A percentile compares a stretch with the other conserved stretches of the same genome.
These are phyloP conservation scores for Malbranchea zuffiana DNA, from an alignment of 2,329 filamentous ascomycete genomes.

Conservation along the genomic window DNA sequence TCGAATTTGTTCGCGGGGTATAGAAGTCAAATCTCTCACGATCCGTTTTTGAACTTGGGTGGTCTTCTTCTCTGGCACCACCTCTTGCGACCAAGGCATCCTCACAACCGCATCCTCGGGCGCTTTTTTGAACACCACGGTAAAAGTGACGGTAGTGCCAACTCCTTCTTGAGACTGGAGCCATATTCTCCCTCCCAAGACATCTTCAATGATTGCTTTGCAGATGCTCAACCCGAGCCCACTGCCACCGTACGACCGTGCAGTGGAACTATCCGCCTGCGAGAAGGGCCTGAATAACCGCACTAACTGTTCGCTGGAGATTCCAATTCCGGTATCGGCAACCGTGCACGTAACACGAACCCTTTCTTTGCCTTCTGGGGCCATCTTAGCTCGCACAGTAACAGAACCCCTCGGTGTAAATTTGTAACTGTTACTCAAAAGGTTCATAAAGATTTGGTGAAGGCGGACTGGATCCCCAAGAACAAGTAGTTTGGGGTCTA, in stretches of 20 bases:
- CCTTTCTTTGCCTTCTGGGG: slow-evolving; percentile 57
- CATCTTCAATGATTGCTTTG: slow-evolving; percentile 85
- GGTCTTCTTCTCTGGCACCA: slow-evolving; percentile 29
- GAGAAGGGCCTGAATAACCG: slow-evolving; percentile 89
- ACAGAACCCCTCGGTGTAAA: slow-evolving; percentile 82
- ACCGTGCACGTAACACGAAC: slow-evolving; percentile 77
- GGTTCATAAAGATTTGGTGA: slow-evolving; percentile 66
- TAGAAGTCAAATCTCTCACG: slow-evolving; percentile 56
- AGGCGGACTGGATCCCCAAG: slow-evolving; percentile 77
- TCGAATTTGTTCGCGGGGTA: slow-evolving; percentile 67
- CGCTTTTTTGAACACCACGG: slow-evolving; percentile 75
- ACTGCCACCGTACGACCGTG: slow-evolving; percentile 82
- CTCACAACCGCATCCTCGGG: slow-evolving; percentile 47
- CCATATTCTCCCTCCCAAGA: slow-evolving; percentile 77
- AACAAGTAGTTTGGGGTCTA: slow-evolving; percentile 53
- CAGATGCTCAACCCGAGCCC: slow-evolving; percentile 87
- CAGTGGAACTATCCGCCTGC: slow-evolving; percentile 82
- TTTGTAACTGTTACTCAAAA: slow-evolving; percentile 87
- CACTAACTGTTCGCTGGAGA: slow-evolving; percentile 61
- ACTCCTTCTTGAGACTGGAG: slow-evolving; percentile 62
- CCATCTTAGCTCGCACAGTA: slow-evolving; percentile 65
- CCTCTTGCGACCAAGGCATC: slow-evolving; percentile 44
- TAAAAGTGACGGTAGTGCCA: slow-evolving; percentile 60
- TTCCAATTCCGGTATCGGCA: slow-evolving; percentile 82
- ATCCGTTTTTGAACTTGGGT: slow-evolving; percentile 36